Percentiles rank a stretch among this genome's conserved stretches.
Evolutionary conservation across 1,284 basidiomycete genomes (phyloP).

Genomic region (Trametes sp.): DNA sequence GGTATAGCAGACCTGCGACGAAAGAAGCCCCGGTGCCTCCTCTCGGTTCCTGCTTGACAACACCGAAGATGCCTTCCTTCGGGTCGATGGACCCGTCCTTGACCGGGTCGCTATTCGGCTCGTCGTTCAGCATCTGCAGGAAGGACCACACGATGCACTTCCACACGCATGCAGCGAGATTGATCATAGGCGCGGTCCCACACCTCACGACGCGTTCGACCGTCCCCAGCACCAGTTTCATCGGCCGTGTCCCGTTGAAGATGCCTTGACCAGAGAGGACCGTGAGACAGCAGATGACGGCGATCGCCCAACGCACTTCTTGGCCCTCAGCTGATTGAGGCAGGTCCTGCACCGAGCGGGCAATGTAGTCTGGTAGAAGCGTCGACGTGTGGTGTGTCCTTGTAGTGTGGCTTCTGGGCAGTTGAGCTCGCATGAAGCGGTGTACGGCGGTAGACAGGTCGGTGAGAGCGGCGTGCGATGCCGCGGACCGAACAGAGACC

Average conservation of each 20-base stretch:
- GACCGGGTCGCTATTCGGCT: conserved; percentile 24
- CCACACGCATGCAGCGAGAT: conserved; percentile 57
- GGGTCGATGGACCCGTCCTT: too few relatives aligned
- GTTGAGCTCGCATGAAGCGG: conserved; percentile 40
- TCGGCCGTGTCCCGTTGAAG: conserved; percentile 48
- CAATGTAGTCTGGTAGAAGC: conserved; percentile 28
- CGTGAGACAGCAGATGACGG: conserved; percentile 55
- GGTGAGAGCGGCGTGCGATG: conserved; percentile 20
- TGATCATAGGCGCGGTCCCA: conserved; percentile 40
- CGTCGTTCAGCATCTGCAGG: conserved; percentile 35
- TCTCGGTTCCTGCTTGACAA: conserved; percentile 54
- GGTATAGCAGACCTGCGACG: conserved; percentile 46
- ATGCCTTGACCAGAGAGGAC: conserved; percentile 54
- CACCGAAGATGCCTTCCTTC: conserved; percentile 43
- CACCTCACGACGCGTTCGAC: conserved; percentile 44
- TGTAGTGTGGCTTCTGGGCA: conserved; percentile 22
- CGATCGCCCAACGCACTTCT: conserved; percentile 45
- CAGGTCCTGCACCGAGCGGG: conserved; percentile 34
- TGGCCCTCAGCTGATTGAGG: conserved; percentile 33
- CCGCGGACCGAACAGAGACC: conserved; percentile 27
- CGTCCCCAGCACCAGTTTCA: conserved; percentile 51
- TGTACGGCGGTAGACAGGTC: conserved; percentile 28
- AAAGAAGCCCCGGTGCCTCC: conserved; percentile 51
- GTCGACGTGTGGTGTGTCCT: not conserved
- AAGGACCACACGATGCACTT: conserved; percentile 64